Percentiles rank a stretch among this genome's conserved stretches.
Conservation (phyloP, 768 basidiomycete species). For the Saitozyma podzolica region DNA sequence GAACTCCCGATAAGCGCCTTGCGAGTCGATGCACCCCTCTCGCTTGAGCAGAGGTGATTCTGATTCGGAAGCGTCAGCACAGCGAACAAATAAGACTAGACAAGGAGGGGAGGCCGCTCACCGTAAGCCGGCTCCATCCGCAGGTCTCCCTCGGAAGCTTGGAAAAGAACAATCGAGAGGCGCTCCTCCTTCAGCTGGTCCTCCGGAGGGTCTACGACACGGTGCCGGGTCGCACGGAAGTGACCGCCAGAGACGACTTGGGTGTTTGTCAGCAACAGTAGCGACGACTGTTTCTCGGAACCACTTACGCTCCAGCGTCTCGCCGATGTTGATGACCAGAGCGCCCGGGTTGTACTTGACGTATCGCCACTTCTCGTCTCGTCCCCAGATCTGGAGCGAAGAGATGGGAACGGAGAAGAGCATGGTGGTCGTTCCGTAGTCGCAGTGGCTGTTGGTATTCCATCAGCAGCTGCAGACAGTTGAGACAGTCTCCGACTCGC, state of each 20-base stretch:
- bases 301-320: conserved; percentile 25
- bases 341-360: conserved; percentile 38
- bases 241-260: conserved; percentile 26
- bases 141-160: conserved; percentile 22
- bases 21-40: conserved; percentile 37
- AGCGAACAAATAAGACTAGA: too few relatives aligned
- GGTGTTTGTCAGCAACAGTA: too few relatives aligned
- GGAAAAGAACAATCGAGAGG: conserved; percentile 26
- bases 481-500: conserved; percentile 21
- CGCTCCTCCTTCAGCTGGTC: conserved; percentile 22
- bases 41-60: conserved; percentile 12
- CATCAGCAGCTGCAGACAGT: conserved; percentile 3
- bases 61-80: neutral
- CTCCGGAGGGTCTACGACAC: conserved; percentile 22
- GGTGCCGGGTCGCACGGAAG: conserved; percentile 36
- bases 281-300: too few relatives aligned
- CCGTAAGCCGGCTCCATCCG: conserved; percentile 7
- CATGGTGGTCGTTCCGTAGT: conserved; percentile 34
- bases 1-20: conserved; percentile 45
- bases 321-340: conserved; percentile 44
- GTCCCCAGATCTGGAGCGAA: conserved; percentile 40
- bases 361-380: conserved; percentile 38
- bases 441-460: conserved; percentile 23
- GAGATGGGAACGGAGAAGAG: conserved; percentile 44
- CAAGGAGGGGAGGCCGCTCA: neutral